A percentile compares a stretch with the other conserved stretches of the same genome.
phyloP scores from a whole-genome alignment of 192 early-diverging fungal genomes.

The Jimgerdemannia flammicorona region DNA sequence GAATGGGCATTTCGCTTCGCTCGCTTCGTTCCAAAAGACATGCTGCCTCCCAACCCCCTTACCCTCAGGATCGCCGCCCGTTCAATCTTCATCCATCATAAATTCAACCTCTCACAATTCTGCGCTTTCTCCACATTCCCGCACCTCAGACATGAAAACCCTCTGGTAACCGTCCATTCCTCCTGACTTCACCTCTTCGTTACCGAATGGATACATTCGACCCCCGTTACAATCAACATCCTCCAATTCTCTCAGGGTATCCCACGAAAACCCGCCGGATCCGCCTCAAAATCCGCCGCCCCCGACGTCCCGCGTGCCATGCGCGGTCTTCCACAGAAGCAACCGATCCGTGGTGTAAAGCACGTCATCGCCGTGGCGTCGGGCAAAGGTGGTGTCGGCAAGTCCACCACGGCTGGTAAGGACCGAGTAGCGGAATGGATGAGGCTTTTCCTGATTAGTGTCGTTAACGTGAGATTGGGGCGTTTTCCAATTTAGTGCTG shows the following conservation, averaged over 20 bases:
- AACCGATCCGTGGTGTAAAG: conserved; percentile 66
- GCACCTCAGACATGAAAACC: conserved; percentile 41
- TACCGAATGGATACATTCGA: neutral
- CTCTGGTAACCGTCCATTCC: conserved; percentile 30
- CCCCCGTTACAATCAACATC: neutral
- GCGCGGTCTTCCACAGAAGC: conserved; percentile 68
- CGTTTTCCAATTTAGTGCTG: neutral
- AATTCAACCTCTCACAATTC: neutral
- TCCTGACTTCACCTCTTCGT: neutral
- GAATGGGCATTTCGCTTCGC: too few species aligned
- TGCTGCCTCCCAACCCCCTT: neutral
- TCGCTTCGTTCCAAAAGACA: neutral
- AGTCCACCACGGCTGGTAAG: conserved; percentile 79
- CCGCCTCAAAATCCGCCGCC: neutral
- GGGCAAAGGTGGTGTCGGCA: conserved; percentile 91
- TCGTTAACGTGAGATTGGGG: too few species aligned
- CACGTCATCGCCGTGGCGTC: conserved; percentile 80
- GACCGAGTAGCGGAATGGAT: too few species aligned
- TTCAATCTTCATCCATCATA: neutral
- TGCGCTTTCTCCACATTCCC: conserved; percentile 20
- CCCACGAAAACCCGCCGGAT: conserved; percentile 28
- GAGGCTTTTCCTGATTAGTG: neutral
- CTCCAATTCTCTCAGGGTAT: conserved; percentile 30
- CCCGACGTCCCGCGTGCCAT: conserved; percentile 48
- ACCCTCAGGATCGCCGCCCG: neutral